phyloP scores from a whole-genome alignment of 345 rosid genomes.

The Melaleuca quinquenervia region DNA sequence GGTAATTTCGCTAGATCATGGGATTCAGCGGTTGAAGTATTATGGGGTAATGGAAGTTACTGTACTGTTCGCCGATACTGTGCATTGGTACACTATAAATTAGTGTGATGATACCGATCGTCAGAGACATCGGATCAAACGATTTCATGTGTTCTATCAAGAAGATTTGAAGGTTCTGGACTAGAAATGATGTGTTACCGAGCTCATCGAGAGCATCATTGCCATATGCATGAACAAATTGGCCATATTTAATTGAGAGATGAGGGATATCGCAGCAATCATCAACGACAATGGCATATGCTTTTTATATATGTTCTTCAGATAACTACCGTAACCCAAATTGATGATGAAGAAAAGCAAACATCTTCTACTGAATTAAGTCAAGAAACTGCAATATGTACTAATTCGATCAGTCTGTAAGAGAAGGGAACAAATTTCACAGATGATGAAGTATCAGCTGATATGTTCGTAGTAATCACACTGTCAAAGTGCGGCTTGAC shows the following conservation, averaged over 20 bases:
- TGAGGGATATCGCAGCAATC: neutral
- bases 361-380: neutral
- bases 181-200: neutral
- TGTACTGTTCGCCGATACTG: fast-evolving
- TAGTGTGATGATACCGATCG: neutral
- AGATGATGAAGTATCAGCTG: neutral
- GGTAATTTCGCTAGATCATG: neutral
- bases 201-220: neutral
- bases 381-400: neutral
- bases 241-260: neutral
- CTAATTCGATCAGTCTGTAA: neutral
- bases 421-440: neutral
- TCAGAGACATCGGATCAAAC: neutral
- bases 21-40: neutral
- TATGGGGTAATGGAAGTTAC: neutral
- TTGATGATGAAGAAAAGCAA: neutral
- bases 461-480: neutral
- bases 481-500: neutral
- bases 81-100: neutral
- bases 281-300: neutral
- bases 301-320: neutral
- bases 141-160: neutral
- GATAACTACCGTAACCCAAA: neutral
- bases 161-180: neutral
- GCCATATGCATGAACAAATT: neutral